Evolutionary conservation across 441 rosid genomes (phyloP).

Genomic region (Adansonia rubrostipa): DNA sequence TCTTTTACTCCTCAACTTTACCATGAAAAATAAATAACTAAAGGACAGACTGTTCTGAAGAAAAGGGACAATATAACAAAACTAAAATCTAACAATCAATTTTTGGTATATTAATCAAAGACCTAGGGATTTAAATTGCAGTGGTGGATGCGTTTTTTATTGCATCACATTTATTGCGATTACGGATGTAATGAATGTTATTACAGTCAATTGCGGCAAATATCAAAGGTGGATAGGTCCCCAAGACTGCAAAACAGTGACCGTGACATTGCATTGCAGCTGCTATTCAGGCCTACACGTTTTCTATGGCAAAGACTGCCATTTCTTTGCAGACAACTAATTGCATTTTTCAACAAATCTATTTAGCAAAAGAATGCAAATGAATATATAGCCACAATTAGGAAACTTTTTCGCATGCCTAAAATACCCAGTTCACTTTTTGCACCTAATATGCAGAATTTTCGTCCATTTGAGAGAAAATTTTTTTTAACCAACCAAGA

Average conservation of each 20-base stretch:
- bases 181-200: no score
- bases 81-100: background rate
- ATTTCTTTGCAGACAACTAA: conserved; percentile 8
- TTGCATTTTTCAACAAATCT: background rate
- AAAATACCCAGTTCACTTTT: conserved; percentile 3
- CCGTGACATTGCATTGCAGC: no score
- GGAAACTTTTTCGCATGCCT: background rate
- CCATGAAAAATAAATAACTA: background rate
- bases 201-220: no score
- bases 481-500: background rate
- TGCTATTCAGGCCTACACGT: background rate
- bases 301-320: background rate
- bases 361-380: background rate
- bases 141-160: no score
- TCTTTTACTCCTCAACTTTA: background rate
- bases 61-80: background rate
- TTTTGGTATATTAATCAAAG: background rate
- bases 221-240: no score
- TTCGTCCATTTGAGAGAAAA: background rate
- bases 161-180: no score
- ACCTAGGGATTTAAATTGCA: background rate
- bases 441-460: conserved; percentile 3
- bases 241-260: no score
- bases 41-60: background rate
- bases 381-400: background rate